phyloP scores from a whole-genome alignment of 2,329 filamentous ascomycete genomes.

The Chrysoporthe deuterocubensis region DNA sequence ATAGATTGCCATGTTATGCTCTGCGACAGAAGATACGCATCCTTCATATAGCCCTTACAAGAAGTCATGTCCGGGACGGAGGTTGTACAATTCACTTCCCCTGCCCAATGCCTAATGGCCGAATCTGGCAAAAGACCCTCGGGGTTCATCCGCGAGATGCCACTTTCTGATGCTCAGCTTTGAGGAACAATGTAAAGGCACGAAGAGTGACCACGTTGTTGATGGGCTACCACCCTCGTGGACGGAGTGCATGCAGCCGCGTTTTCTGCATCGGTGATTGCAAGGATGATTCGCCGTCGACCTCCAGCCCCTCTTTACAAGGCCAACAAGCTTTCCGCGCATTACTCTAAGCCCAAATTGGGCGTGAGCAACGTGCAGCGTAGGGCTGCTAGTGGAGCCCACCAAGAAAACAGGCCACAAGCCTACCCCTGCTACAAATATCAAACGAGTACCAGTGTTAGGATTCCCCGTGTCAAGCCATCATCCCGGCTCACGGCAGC shows the following conservation, averaged over 20 bases:
- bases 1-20: neutral
- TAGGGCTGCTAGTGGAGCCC: neutral
- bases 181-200: neutral
- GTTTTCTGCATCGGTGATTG: neutral
- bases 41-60: neutral
- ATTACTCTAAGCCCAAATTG: neutral
- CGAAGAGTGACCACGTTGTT: neutral
- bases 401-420: neutral
- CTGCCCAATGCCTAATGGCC: neutral
- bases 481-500: neutral
- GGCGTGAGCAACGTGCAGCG: neutral
- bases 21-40: neutral
- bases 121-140: neutral
- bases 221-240: neutral
- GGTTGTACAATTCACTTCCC: neutral
- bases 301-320: neutral
- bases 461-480: neutral
- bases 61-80: neutral
- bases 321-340: constrained; percentile 2
- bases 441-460: neutral
- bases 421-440: neutral
- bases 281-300: neutral
- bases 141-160: neutral
- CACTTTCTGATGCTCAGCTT: neutral
- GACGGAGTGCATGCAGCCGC: neutral